Conservation (phyloP, 2,329 filamentous ascomycete species). For the Trichophyton benhamiae region DNA sequence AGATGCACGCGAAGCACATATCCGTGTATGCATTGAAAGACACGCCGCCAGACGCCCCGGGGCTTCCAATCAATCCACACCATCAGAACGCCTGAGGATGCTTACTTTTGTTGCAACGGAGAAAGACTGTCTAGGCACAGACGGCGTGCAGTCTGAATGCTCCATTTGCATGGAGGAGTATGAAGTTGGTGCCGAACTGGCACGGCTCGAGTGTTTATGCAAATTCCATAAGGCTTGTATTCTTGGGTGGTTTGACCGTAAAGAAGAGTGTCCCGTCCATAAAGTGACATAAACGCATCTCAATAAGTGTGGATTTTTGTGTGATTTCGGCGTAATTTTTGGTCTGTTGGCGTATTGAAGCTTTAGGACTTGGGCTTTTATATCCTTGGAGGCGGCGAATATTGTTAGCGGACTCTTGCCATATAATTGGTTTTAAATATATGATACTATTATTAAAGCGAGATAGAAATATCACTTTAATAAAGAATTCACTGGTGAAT, state of each 20-base stretch:
- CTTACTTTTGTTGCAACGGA: conserved; percentile 46
- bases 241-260: conserved; percentile 48
- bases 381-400: no score
- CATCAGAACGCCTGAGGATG: conserved; percentile 23
- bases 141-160: conserved; percentile 45
- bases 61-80: conserved; percentile 4
- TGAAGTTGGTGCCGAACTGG: conserved; percentile 46
- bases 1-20: conserved; percentile 33
- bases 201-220: conserved; percentile 50
- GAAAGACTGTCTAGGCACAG: conserved; percentile 48
- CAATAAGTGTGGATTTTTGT: neutral
- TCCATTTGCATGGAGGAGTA: conserved; percentile 56
- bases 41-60: conserved; percentile 15
- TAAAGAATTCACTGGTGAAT: no score
- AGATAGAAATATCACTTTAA: no score
- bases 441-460: no score
- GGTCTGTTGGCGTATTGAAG: neutral
- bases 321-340: neutral
- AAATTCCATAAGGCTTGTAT: conserved; percentile 53
- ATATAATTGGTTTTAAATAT: no score
- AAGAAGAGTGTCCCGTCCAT: conserved; percentile 49
- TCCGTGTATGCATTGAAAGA: conserved; percentile 34
- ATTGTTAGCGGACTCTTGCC: no score
- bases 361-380: neutral
- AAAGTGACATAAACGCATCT: conserved; percentile 24